Evolutionary conservation across 371 early-diverging fungal species (phyloP).

Genomic region (Capillidium rhysosporum): DNA sequence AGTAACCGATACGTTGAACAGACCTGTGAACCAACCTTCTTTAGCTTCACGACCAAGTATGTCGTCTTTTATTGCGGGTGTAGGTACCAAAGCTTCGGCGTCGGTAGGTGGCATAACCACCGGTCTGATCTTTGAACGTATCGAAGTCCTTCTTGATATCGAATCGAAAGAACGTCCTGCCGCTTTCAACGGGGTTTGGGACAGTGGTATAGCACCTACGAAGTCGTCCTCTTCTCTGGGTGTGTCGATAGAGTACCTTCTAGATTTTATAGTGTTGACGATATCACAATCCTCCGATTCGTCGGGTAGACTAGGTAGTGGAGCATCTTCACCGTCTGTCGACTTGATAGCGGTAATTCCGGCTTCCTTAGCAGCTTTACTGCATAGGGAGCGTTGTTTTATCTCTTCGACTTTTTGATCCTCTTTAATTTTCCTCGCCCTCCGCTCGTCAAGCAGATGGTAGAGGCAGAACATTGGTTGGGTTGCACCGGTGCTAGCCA

Average conservation of each 20-base stretch:
- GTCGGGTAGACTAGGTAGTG: neutral
- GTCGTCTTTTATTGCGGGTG: neutral
- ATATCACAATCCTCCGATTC: neutral
- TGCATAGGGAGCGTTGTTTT: conserved; percentile 11
- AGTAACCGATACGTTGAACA: conserved; percentile 4
- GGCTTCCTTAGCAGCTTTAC: neutral
- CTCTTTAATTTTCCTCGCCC: neutral
- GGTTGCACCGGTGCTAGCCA: conserved; percentile 24
- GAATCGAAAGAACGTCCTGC: conserved; percentile 7
- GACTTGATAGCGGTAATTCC: neutral
- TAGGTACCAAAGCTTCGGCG: neutral
- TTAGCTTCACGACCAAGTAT: neutral
- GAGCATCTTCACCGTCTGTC: neutral
- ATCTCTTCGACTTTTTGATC: conserved; percentile 4
- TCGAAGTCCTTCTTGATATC: neutral
- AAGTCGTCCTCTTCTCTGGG: neutral
- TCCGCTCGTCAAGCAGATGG: conserved; percentile 10
- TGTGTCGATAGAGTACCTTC: conserved; percentile 4
- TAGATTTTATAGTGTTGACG: neutral
- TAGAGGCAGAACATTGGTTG: conserved; percentile 13
- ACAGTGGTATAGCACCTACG: neutral
- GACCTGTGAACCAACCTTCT: conserved; percentile 7
- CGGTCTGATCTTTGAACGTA: conserved; percentile 3
- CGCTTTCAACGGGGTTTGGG: conserved; percentile 1
- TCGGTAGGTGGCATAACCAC: neutral